Conservation (phyloP, 108 stramenopile genomes). For the Ochromonas danica region DNA sequence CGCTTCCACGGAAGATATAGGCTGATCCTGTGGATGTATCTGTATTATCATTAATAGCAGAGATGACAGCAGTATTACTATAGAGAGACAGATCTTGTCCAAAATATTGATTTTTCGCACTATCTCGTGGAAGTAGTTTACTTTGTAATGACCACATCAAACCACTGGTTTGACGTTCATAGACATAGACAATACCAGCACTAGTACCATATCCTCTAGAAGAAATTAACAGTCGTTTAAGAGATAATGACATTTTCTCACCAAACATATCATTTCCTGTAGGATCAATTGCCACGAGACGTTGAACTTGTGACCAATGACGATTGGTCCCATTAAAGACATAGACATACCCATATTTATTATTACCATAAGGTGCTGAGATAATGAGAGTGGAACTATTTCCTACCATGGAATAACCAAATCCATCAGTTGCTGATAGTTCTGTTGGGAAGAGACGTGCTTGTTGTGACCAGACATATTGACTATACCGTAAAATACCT, state of each 20-base stretch:
- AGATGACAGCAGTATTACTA: neutral
- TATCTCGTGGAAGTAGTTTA: neutral
- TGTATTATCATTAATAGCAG: neutral
- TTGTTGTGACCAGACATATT: slow-evolving; percentile 24
- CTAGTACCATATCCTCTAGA: neutral
- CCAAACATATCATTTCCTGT: neutral
- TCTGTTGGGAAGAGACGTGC: neutral
- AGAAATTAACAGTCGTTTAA: neutral
- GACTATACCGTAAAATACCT: neutral
- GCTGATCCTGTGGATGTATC: neutral
- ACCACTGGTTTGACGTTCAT: neutral
- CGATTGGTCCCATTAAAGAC: neutral
- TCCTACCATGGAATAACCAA: neutral
- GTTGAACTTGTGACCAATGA: slow-evolving; percentile 26
- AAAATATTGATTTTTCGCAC: neutral
- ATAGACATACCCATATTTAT: neutral
- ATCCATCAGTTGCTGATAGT: neutral
- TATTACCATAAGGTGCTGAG: neutral
- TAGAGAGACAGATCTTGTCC: neutral
- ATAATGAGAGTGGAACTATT: neutral
- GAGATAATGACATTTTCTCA: neutral
- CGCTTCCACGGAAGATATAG: neutral
- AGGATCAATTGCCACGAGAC: neutral
- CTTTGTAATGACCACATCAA: neutral
- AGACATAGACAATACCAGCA: slow-evolving; percentile 8